phyloP scores from a whole-genome alignment of 495 filamentous ascomycete genomes.

The Immersiella caudata region DNA sequence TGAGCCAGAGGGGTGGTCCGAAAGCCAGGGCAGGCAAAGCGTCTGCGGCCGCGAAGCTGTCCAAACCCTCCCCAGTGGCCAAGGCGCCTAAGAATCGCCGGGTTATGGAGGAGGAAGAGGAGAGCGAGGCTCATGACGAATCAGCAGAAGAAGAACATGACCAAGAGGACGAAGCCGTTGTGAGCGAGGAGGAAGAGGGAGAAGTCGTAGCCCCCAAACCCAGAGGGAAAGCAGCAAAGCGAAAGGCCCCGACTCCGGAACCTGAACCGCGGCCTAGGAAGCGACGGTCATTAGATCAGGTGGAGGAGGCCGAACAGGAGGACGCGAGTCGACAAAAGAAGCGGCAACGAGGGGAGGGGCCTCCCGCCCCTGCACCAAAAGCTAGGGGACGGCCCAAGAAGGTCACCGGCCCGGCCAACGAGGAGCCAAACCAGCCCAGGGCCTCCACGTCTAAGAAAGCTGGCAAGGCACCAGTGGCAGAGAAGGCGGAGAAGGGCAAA shows the following conservation, averaged over 20 bases:
- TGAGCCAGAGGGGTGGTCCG: constrained; percentile 12
- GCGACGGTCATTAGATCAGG: constrained; percentile 26
- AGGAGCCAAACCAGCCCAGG: not conserved
- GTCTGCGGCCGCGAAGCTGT: too few species aligned
- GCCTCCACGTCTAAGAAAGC: constrained; percentile 14
- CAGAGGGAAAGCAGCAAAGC: constrained; percentile 22
- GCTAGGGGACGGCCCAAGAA: constrained; percentile 12
- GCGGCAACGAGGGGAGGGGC: constrained; percentile 27
- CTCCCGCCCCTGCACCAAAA: not conserved
- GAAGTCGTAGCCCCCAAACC: constrained; percentile 12
- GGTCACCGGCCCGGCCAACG: not conserved
- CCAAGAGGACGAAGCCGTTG: constrained; percentile 14
- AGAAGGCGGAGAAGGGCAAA: constrained; percentile 25
- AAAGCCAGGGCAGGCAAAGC: not conserved
- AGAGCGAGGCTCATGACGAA: not conserved
- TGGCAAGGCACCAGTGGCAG: constrained; percentile 20
- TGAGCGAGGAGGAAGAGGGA: constrained; percentile 23
- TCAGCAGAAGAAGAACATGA: not conserved
- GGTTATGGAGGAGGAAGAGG: constrained; percentile 6
- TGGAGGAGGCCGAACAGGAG: constrained; percentile 21
- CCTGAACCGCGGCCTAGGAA: constrained; percentile 25
- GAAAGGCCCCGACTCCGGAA: constrained; percentile 16
- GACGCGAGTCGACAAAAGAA: constrained; percentile 27
- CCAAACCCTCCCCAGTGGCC: not conserved
- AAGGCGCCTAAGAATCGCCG: constrained; percentile 9